These are phyloP conservation scores for Obelidium mucronatum DNA, from an alignment of 192 early-diverging fungal genomes.

Conservation along the genomic window DNA sequence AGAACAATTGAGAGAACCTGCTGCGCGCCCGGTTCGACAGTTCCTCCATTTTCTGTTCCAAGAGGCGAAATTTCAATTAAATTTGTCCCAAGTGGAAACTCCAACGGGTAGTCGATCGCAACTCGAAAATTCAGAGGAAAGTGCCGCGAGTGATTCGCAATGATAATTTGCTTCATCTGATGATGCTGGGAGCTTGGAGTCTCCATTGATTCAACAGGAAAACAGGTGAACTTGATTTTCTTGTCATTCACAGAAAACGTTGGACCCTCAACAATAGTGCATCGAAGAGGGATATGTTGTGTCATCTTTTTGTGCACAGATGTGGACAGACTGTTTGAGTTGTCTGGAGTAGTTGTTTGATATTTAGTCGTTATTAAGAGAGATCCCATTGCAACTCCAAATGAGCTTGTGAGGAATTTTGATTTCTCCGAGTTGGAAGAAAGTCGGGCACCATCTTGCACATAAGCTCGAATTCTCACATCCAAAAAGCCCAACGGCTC, in stretches of 20 bases:
- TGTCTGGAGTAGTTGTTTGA: slow-evolving; percentile 28
- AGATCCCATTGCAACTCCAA: slow-evolving; percentile 72
- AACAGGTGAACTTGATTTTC: slow-evolving; percentile 65
- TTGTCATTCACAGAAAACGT: slow-evolving; percentile 75
- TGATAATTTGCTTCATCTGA: slow-evolving; percentile 41
- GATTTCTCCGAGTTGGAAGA: slow-evolving; percentile 56
- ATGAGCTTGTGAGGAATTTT: slow-evolving; percentile 59
- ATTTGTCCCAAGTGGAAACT: slow-evolving; percentile 65
- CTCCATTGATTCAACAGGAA: slow-evolving; percentile 13
- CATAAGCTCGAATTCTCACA: slow-evolving; percentile 68
- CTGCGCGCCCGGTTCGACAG: slow-evolving; percentile 64
- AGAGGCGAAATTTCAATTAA: slow-evolving; percentile 68
- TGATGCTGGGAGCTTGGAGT: slow-evolving; percentile 1
- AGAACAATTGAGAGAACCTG: slow-evolving; percentile 67
- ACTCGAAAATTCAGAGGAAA: slow-evolving; percentile 74
- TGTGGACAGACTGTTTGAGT: neutral
- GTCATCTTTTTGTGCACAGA: slow-evolving; percentile 41
- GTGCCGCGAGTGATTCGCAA: slow-evolving; percentile 71
- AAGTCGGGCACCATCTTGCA: slow-evolving; percentile 68
- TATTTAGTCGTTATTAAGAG: slow-evolving; percentile 70
- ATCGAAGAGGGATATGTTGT: slow-evolving; percentile 73
- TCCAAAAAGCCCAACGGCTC: slow-evolving; percentile 73
- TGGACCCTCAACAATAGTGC: slow-evolving; percentile 68
- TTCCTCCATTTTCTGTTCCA: slow-evolving; percentile 62
- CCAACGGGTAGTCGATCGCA: slow-evolving; percentile 76